Base-by-base conservation (phyloP, 1,284 basidiomycete species). In the Vanrija pseudolonga region DNA sequence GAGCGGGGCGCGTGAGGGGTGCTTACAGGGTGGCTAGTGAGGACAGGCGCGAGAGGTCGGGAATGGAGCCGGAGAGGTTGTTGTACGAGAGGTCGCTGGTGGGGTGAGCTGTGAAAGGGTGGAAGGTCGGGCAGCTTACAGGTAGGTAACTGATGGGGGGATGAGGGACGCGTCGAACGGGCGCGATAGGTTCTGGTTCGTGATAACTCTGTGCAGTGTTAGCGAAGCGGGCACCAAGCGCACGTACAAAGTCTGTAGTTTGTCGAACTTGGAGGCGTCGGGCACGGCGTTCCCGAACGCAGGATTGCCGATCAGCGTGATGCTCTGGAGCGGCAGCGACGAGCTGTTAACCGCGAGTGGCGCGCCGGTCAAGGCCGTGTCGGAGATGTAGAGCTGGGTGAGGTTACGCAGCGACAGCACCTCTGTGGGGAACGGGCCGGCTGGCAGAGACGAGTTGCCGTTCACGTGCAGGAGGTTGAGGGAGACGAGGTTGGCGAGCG, bases 1-100 rank as follows among this genome's bases (percentile, higher is more conserved):
- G 17, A 53, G 49, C 20, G 26, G n/a, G 24, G n/a, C n/a, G 38
- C 7, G 39, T 9, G 39, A 7, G 39, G 19, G 11, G 11, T 32
- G 32, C 70, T 55, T 36, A 67, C 60, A 76, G 59, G 7, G 67
- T 69, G 15, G 62, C 53, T 1, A 76, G 54, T 2, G 56, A 49
- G 0, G 59, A 57, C 3, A 74, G 53, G 6, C 51, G 39, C 17
- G 58, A 28, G 45, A 75, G 59, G 14, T 63, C 50, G 0, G 72
- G 72, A 4, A 72, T 47, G 9, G 52, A 19, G 9, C 73, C 75
- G 0, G 55, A 45, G 8, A 77, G 47, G 2, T 50, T 42, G 53
- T 77, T 77, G 56, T 63, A 69, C 9, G 73, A 74, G 8, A 77
- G 49, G 57, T 75, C 73, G 15, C 68, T 72, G 50, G 45, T 49